phyloP scores from a whole-genome alignment of 345 rosid genomes.

The Eucalyptus tenuipes region DNA sequence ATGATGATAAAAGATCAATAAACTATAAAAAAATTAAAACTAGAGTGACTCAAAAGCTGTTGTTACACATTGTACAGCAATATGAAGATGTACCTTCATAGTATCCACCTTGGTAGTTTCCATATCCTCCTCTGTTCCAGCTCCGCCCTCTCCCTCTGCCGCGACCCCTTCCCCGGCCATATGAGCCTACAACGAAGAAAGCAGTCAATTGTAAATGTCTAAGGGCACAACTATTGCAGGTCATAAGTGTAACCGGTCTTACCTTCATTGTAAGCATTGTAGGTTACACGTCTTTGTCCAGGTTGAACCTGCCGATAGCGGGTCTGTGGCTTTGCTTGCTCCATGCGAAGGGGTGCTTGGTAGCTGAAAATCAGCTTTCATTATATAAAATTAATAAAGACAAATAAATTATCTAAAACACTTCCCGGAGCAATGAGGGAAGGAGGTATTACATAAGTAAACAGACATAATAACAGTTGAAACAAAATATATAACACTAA shows the following conservation, averaged over 20 bases:
- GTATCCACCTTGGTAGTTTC: constrained; percentile 9
- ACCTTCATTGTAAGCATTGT: constrained; percentile 66
- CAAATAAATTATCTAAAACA: not conserved
- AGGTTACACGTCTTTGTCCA: constrained; percentile 29
- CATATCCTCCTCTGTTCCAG: constrained; percentile 32
- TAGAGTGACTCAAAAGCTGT: not conserved
- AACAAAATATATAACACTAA: not conserved
- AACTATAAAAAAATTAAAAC: not conserved
- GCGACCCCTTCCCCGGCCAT: constrained; percentile 29
- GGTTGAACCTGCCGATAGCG: constrained; percentile 42
- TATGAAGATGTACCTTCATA: constrained; percentile 8
- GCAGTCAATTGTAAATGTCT: not conserved
- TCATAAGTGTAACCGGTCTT: not conserved
- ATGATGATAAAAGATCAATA: not conserved
- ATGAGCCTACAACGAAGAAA: constrained; percentile 26
- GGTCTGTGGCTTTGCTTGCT: constrained; percentile 49
- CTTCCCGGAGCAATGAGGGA: not conserved
- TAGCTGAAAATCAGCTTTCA: constrained; percentile 29
- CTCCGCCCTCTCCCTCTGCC: constrained; percentile 43
- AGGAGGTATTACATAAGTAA: not conserved
- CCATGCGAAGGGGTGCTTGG: constrained; percentile 57
- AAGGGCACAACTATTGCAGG: not conserved
- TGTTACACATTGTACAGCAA: not conserved
- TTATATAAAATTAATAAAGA: not conserved
- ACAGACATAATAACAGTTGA: not conserved